Evolutionary conservation across 202 grass and related monocot species (phyloP), one percentile per base, ranked within the genome.

Genomic region (Setaria viridis): DNA sequence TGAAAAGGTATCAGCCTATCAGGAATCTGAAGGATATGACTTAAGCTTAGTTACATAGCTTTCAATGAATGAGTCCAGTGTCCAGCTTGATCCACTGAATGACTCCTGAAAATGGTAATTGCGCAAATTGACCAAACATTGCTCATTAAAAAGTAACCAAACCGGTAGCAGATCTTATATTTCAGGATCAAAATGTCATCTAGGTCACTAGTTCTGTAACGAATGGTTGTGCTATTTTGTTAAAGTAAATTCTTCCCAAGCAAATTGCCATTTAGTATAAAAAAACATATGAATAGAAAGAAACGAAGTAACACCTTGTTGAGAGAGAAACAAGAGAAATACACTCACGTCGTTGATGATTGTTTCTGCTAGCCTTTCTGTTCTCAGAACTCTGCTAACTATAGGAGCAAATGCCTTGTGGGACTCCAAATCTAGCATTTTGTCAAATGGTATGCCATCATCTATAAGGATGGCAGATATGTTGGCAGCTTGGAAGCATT

Each of bases 401-500:
- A 83, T 58, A 78, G 90, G 93, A 88, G 48, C 82, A 91, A 95
- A 95, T 49, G 72, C 86, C 74, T 88, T 91, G 86, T 95, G 93
- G 37, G 85, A 86, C 57, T 95, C 81, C 86, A 84, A 89, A 21
- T 95, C 84, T 45, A 90, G 88, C 93, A 91, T 94, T 86, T 92
- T 90, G 78, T 99, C 93, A 45, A 95, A 91, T 21, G 51, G 3
- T 88, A 99, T 70, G 67, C 93, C 96, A 58, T 95, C 93, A 39
- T 99, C 96, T 48, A 95, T 72, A 80, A 99, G 84, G 48, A 99
- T 67, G 33, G 64, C 67, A 29, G 96, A 92, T 88, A 99, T 70
- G 55, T 99, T 99, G 80, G 93, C 91, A 70, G 91, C 93, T 72
- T 70, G 71, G 80, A 99, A 95, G 88, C 96, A 99, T 91, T 94